A percentile compares a stretch with the other conserved stretches of the same genome.
These are phyloP conservation scores for Samsoniella hepiali DNA, from an alignment of 2,329 filamentous ascomycete species.

Conservation along the genomic window DNA sequence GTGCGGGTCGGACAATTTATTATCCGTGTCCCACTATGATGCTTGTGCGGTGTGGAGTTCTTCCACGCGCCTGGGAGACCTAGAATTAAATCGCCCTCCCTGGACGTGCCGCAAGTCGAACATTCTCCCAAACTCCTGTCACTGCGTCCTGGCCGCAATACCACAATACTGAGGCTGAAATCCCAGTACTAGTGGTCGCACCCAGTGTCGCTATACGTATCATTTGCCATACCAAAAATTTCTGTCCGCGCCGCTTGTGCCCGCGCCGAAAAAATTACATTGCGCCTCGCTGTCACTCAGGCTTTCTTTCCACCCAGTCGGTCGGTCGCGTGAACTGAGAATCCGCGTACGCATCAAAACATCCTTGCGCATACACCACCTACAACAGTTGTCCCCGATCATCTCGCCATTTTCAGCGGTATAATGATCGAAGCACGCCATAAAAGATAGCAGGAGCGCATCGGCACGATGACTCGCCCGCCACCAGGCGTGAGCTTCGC, in stretches of 20 bases:
- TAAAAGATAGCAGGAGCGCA: conserved; percentile 49
- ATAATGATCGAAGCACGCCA: conserved; percentile 56
- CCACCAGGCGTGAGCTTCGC: conserved; percentile 72
- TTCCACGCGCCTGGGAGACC: conserved; percentile 14
- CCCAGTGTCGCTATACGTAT: neutral
- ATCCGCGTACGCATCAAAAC: neutral
- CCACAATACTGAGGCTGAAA: neutral
- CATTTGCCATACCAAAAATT: neutral
- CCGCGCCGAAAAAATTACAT: conserved; percentile 11
- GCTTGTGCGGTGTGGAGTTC: conserved; percentile 18
- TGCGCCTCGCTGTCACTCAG: conserved; percentile 3
- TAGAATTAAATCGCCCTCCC: conserved; percentile 18
- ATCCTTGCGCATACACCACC: conserved; percentile 13
- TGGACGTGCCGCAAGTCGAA: conserved; percentile 15
- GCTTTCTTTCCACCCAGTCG: conserved; percentile 11
- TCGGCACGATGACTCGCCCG: conserved; percentile 73
- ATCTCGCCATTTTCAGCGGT: conserved; percentile 35
- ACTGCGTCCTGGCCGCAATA: neutral
- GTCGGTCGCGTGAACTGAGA: conserved; percentile 17
- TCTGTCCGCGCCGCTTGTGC: conserved; percentile 6
- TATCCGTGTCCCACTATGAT: conserved; percentile 15
- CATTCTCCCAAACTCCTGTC: conserved; percentile 7
- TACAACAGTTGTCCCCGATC: conserved; percentile 21
- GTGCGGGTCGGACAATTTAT: conserved; percentile 5
- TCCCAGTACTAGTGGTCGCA: conserved; percentile 1